Percentiles rank a stretch among this genome's conserved stretches.
Conservation (phyloP, 352 stramenopile genomes). For the Blastocystis sp. region DNA sequence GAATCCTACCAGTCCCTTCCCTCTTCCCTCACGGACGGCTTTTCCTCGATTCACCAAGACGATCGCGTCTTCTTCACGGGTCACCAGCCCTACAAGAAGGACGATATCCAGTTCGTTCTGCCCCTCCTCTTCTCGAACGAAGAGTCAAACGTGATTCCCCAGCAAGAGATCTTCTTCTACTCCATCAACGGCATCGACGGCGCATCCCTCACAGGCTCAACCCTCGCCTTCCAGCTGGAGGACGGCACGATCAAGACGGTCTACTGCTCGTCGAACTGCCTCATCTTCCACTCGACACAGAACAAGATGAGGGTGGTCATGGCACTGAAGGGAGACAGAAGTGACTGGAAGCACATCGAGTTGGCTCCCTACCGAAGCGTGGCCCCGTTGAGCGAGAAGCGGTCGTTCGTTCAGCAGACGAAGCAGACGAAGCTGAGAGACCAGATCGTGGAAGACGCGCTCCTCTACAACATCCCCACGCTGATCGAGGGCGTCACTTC, state of each 20-base stretch:
- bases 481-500: constrained; percentile 20
- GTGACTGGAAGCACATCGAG: neutral
- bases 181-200: neutral
- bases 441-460: constrained; percentile 4
- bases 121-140: neutral
- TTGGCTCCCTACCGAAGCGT: neutral
- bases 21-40: constrained; percentile 15
- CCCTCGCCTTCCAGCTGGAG: neutral
- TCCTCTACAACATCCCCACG: constrained; percentile 23
- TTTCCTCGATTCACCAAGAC: neutral
- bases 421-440: neutral
- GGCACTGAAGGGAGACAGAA: neutral
- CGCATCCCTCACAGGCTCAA: neutral
- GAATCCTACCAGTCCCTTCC: neutral
- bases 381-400: neutral
- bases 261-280: neutral
- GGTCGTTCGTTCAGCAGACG: neutral
- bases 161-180: neutral
- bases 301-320: neutral
- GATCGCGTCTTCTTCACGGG: constrained; percentile 6
- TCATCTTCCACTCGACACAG: constrained; percentile 36
- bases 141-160: neutral
- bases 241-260: neutral
- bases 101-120: neutral
- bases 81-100: neutral